Conservation (phyloP, 441 rosid species). For the Populus hybrid region DNA sequence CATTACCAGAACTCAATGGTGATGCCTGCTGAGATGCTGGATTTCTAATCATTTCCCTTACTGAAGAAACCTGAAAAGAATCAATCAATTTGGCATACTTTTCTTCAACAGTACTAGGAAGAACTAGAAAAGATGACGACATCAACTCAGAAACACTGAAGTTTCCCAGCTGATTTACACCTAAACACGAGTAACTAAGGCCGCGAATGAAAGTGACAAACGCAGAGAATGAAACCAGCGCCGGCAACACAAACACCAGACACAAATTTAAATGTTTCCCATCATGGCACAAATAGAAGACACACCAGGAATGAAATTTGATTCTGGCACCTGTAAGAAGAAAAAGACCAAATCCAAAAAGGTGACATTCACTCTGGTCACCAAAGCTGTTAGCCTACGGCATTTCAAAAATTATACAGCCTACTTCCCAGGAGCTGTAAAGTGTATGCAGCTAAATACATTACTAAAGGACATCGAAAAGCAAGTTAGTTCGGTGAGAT, state of each 20-base stretch:
- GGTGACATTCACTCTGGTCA: background rate
- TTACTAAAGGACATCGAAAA: background rate
- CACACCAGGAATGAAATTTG: background rate
- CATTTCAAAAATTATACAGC: background rate
- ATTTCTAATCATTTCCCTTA: slow-evolving; percentile 43
- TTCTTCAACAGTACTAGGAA: slow-evolving; percentile 31
- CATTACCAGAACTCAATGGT: slow-evolving; percentile 35
- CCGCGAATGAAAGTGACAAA: background rate
- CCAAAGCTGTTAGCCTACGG: background rate
- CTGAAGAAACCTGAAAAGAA: slow-evolving; percentile 46
- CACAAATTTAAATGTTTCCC: background rate
- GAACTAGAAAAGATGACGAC: slow-evolving; percentile 48
- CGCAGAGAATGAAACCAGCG: slow-evolving; percentile 3
- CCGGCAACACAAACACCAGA: slow-evolving; percentile 6
- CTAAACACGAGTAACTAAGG: slow-evolving; percentile 18
- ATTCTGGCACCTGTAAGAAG: background rate
- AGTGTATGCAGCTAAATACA: too few relatives aligned
- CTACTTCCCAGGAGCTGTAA: background rate
- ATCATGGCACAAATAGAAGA: background rate
- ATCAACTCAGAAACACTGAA: slow-evolving; percentile 26
- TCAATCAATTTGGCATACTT: slow-evolving; percentile 39
- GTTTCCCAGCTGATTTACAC: slow-evolving; percentile 19
- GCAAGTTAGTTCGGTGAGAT: too few relatives aligned
- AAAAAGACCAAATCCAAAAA: background rate
- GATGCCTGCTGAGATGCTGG: slow-evolving; percentile 35